Evolutionary conservation across 306 rosid genomes (phyloP).

Genomic region (Acacia confusa): DNA sequence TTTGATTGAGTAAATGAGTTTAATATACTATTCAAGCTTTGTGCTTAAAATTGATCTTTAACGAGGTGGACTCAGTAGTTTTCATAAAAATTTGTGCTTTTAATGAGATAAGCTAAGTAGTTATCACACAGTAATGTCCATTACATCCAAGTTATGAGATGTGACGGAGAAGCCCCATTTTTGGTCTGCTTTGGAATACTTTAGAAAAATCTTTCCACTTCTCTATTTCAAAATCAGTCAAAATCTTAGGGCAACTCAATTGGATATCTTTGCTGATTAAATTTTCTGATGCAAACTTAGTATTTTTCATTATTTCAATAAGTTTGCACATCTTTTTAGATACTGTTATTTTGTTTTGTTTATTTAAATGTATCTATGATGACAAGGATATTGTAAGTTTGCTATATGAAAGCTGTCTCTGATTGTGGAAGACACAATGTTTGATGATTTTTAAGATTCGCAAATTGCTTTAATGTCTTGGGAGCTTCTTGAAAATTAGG

Average conservation of each 20-base stretch:
- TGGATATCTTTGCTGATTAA: neutral
- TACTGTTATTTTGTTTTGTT: neutral
- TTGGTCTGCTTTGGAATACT: slow-evolving; percentile 1
- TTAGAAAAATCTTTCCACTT: neutral
- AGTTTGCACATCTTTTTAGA: neutral
- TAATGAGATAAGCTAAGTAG: neutral
- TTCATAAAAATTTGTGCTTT: neutral
- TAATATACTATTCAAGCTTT: too few species aligned
- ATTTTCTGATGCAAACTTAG: neutral
- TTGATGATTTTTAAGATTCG: neutral
- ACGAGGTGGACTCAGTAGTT: too few species aligned
- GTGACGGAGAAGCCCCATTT: neutral
- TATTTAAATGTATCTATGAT: neutral
- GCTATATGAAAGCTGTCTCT: neutral
- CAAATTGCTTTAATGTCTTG: neutral
- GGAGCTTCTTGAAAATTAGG: neutral
- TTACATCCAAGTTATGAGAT: neutral
- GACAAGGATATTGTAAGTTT: neutral
- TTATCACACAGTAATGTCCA: neutral
- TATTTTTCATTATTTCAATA: neutral
- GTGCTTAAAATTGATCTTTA: too few species aligned
- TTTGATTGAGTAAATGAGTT: neutral
- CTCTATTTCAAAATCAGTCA: slow-evolving; percentile 3
- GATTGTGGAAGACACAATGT: neutral
- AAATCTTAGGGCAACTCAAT: neutral